Conservation (phyloP, 176 grass and related monocot species). For the Tuctoria greenei region DNA sequence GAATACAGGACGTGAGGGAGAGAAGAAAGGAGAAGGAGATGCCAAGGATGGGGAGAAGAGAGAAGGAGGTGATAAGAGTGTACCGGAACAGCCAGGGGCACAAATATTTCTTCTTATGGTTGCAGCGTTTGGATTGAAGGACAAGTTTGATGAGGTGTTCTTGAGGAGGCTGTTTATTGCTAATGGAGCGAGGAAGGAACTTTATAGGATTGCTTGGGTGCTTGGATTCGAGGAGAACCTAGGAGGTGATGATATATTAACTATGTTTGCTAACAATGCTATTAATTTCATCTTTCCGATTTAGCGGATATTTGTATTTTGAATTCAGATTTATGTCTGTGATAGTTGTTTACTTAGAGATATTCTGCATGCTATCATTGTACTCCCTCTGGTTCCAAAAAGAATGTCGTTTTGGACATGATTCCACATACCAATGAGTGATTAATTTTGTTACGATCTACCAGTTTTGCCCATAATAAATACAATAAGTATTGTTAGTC, state of each 20-base stretch:
- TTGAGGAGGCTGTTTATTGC: slow-evolving; percentile 62
- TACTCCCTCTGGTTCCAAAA: no score
- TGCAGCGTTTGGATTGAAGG: slow-evolving; percentile 52
- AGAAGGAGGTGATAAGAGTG: slow-evolving; percentile 22
- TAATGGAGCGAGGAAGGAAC: slow-evolving; percentile 61
- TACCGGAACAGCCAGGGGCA: slow-evolving; percentile 33
- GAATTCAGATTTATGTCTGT: not conserved
- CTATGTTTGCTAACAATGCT: slow-evolving; percentile 15
- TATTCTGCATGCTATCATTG: not conserved
- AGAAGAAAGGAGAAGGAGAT: slow-evolving; percentile 10
- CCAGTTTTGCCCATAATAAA: no score
- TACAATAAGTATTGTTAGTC: no score
- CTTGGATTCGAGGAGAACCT: slow-evolving; percentile 60
- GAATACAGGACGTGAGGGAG: slow-evolving; percentile 31
- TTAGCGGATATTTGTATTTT: slow-evolving; percentile 17
- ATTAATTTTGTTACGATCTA: no score
- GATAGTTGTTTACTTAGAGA: not conserved
- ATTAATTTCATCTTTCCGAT: slow-evolving; percentile 7
- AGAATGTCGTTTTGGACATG: no score
- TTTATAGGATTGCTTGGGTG: slow-evolving; percentile 45
- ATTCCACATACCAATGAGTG: no score
- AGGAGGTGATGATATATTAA: slow-evolving; percentile 45
- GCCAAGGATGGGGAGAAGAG: slow-evolving; percentile 31
- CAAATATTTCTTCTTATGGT: slow-evolving; percentile 74
- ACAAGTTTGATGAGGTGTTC: slow-evolving; percentile 57